phyloP scores from a whole-genome alignment of 169 alveolate genomes.

The Plasmodium coatneyi region DNA sequence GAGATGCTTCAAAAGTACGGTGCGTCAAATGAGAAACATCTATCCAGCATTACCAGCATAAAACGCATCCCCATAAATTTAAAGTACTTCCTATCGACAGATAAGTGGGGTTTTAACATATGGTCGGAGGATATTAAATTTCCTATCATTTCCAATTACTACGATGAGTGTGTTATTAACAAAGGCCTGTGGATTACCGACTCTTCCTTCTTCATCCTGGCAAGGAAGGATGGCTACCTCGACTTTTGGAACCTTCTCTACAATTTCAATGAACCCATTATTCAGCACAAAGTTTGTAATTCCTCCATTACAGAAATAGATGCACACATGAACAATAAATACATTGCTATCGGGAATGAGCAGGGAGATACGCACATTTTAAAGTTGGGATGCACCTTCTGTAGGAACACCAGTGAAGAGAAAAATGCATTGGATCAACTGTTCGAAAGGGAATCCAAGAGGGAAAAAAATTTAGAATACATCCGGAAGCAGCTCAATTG shows the following conservation, averaged over 20 bases:
- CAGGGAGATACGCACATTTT: constrained; percentile 63
- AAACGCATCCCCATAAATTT: constrained; percentile 60
- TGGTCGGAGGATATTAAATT: constrained; percentile 74
- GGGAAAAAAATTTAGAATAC: constrained; percentile 66
- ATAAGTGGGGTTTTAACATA: constrained; percentile 73
- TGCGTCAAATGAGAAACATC: constrained; percentile 55
- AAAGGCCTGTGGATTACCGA: constrained; percentile 64
- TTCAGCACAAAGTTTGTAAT: constrained; percentile 66
- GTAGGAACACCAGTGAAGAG: constrained; percentile 64
- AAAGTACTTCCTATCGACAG: constrained; percentile 61
- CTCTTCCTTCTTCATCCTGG: constrained; percentile 57
- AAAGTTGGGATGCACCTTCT: constrained; percentile 57
- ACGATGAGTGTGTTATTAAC: constrained; percentile 54
- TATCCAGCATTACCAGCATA: constrained; percentile 53
- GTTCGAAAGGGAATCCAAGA: constrained; percentile 61
- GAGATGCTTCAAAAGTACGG: constrained; percentile 71
- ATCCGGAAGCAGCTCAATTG: constrained; percentile 70
- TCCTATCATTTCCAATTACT: constrained; percentile 66
- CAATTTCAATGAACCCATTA: constrained; percentile 59
- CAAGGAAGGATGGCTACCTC: constrained; percentile 69
- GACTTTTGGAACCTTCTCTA: constrained; percentile 68
- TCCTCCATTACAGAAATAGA: constrained; percentile 61
- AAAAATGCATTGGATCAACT: constrained; percentile 53
- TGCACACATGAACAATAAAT: constrained; percentile 59
- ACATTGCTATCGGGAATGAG: constrained; percentile 48